Conservation (phyloP, 805 yeast species). For the Wickerhamomyces mucosus region DNA sequence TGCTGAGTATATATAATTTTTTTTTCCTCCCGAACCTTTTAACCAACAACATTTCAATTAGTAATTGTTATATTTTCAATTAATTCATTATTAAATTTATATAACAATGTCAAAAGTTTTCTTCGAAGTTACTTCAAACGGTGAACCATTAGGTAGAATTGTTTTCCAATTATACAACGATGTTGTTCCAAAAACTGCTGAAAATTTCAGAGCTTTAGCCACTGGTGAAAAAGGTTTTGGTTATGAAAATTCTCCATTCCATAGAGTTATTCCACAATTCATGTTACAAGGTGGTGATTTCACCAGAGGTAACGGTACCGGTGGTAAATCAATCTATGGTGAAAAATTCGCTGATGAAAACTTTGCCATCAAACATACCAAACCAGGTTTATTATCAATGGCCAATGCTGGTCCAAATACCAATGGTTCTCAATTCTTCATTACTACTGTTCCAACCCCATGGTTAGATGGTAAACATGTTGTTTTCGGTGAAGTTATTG, state of each 20-base stretch:
- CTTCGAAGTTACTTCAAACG: slow-evolving; percentile 78
- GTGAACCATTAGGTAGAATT: slow-evolving; percentile 72
- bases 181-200: slow-evolving; percentile 91
- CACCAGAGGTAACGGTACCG: slow-evolving; percentile 91
- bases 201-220: slow-evolving; percentile 89
- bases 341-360: slow-evolving; percentile 71
- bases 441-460: slow-evolving; percentile 79
- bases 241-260: slow-evolving; percentile 84
- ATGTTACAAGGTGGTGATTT: slow-evolving; percentile 98
- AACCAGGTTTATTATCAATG: slow-evolving; percentile 85
- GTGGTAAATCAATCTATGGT: slow-evolving; percentile 90
- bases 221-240: slow-evolving; percentile 98
- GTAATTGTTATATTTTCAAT: background rate
- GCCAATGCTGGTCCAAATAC: slow-evolving; percentile 98
- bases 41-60: too few species aligned
- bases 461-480: slow-evolving; percentile 94
- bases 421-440: slow-evolving; percentile 96
- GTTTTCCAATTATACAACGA: slow-evolving; percentile 83
- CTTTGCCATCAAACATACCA: slow-evolving; percentile 63
- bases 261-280: slow-evolving; percentile 95
- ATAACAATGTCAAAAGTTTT: slow-evolving; percentile 58
- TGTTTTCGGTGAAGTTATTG: slow-evolving; percentile 87
- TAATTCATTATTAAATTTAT: background rate
- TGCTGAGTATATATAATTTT: too few species aligned
- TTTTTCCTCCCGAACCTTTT: too few species aligned